phyloP scores from a whole-genome alignment of 148 eudicot species.

The Chenopodium album region DNA sequence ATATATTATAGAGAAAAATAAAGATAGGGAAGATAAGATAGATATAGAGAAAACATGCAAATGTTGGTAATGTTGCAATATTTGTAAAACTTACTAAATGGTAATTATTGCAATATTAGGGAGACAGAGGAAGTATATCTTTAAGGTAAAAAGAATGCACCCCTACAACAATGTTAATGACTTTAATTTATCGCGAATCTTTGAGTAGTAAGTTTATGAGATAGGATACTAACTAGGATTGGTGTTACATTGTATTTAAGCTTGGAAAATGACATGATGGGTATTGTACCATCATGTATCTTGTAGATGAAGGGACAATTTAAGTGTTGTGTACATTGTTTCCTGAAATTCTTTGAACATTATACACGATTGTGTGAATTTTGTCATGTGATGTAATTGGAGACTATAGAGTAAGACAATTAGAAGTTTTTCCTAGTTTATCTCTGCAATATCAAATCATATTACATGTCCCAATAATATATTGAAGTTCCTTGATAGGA shows the following conservation, averaged over 20 bases:
- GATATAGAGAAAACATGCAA: too few relatives aligned
- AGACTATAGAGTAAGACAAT: background rate
- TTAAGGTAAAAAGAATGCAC: too few relatives aligned
- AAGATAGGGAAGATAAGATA: too few relatives aligned
- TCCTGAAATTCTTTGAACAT: background rate
- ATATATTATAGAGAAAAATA: too few relatives aligned
- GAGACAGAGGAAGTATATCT: too few relatives aligned
- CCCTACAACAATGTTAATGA: too few relatives aligned
- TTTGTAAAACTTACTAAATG: too few relatives aligned
- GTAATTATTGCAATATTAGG: too few relatives aligned
- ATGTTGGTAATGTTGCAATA: too few relatives aligned
- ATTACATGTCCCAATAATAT: background rate
- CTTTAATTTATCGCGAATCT: background rate
- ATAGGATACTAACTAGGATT: background rate
- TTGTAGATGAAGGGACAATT: background rate
- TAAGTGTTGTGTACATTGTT: background rate
- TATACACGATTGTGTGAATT: background rate
- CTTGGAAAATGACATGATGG: background rate
- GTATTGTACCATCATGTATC: background rate
- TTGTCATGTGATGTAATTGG: background rate
- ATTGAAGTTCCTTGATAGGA: background rate
- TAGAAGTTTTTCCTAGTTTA: background rate
- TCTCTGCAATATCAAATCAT: background rate
- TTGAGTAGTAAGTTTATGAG: background rate
- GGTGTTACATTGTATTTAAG: background rate